These are phyloP conservation scores for Fusarium euwallaceae DNA, from an alignment of 2,329 filamentous ascomycete genomes.

Conservation along the genomic window DNA sequence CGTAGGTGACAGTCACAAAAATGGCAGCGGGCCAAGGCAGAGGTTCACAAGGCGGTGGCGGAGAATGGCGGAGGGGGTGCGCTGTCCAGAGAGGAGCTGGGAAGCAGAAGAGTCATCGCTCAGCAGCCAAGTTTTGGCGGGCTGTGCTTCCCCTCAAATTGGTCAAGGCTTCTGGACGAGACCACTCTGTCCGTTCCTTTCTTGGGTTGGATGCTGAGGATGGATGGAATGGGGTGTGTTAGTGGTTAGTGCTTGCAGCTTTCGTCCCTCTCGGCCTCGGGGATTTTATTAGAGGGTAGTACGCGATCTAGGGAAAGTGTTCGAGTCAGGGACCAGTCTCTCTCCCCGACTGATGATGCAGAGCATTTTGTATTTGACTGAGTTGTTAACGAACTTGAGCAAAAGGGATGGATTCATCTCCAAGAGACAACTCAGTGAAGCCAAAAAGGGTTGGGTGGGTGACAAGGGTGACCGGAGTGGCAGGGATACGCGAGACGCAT, in stretches of 20 bases:
- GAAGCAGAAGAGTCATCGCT: conserved; percentile 43
- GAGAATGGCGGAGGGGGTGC: conserved; percentile 43
- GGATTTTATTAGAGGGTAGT: conserved; percentile 14
- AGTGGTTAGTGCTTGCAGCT: conserved; percentile 14
- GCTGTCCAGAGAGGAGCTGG: conserved; percentile 28
- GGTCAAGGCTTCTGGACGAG: conserved; percentile 28
- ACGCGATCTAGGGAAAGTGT: not conserved
- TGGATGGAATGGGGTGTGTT: conserved; percentile 2
- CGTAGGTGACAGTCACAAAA: conserved; percentile 25
- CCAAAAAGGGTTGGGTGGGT: conserved; percentile 43
- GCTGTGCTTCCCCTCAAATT: conserved; percentile 30
- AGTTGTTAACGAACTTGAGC: conserved; percentile 20
- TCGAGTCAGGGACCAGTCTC: not conserved
- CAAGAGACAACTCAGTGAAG: conserved; percentile 31
- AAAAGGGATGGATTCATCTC: conserved; percentile 25
- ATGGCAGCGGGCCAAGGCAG: conserved; percentile 20
- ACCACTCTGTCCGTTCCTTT: conserved; percentile 17
- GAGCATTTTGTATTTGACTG: not conserved
- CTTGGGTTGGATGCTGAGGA: conserved; percentile 5
- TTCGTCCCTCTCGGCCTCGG: not conserved
- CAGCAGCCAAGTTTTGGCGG: conserved; percentile 38
- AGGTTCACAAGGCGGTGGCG: conserved; percentile 35
- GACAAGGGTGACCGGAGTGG: conserved; percentile 40
- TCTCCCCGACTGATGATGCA: not conserved
- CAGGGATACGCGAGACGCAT: conserved; percentile 47